Evolutionary conservation across 768 basidiomycete species (phyloP).

Genomic region (Termitomyces sp.): DNA sequence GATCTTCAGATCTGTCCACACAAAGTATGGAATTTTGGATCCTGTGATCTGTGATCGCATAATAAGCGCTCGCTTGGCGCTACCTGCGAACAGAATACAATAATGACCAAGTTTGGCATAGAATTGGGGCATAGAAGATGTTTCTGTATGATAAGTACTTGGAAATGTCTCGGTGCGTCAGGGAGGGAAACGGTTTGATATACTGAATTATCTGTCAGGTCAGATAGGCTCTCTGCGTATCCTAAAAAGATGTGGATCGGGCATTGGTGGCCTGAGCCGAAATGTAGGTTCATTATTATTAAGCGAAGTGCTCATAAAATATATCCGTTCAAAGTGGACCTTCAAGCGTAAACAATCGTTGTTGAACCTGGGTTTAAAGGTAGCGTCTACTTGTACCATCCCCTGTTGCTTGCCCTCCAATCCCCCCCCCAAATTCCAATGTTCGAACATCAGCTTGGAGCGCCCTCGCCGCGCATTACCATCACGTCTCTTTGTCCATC

Average conservation of each 20-base stretch:
- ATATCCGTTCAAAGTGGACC: slow-evolving; percentile 6
- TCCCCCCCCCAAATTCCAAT: neutral
- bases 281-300: slow-evolving; percentile 1
- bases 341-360: slow-evolving; percentile 9
- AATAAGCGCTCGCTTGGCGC: slow-evolving; percentile 7
- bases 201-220: neutral
- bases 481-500: neutral
- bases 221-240: neutral
- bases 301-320: slow-evolving; percentile 4
- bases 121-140: neutral
- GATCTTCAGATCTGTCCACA: slow-evolving; percentile 8
- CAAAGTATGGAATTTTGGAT: slow-evolving; percentile 1
- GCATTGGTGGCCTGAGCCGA: neutral
- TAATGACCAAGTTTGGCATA: slow-evolving; percentile 2
- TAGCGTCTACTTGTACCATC: neutral
- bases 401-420: neutral
- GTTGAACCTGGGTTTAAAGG: slow-evolving; percentile 4
- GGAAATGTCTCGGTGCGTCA: neutral
- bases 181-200: too few relatives aligned
- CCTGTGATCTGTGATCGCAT: slow-evolving; percentile 10
- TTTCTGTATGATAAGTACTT: neutral
- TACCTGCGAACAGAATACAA: slow-evolving; percentile 4
- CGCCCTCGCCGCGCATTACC: neutral
- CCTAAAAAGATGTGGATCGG: neutral
- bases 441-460: neutral